Conservation (phyloP, 116 monocot genomes). For the Cymodocea nodosa region DNA sequence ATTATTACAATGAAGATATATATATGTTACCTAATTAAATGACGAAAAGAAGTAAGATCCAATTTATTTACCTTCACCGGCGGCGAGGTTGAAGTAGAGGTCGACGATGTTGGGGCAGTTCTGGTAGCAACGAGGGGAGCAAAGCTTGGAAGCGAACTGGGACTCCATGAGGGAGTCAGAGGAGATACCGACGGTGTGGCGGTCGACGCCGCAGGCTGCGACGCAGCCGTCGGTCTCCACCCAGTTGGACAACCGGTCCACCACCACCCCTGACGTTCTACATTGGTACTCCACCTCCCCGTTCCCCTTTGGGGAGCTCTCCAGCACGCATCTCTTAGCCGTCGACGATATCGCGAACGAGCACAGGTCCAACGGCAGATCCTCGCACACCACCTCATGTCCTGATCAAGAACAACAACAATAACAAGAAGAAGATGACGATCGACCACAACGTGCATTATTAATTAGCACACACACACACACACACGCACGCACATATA, state of each 20-base stretch:
- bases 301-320: conserved; percentile 25
- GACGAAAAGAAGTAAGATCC: too few species aligned
- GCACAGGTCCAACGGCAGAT: conserved; percentile 46
- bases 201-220: conserved; percentile 42
- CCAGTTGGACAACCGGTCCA: conserved; percentile 29
- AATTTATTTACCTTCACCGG: conserved; percentile 74
- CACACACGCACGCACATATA: too few species aligned
- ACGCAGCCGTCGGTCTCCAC: conserved; percentile 77
- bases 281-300: conserved; percentile 46
- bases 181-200: conserved; percentile 52
- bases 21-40: too few species aligned
- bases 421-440: neutral
- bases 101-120: conserved; percentile 66
- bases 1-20: too few species aligned
- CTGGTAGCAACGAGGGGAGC: conserved; percentile 43
- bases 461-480: too few species aligned
- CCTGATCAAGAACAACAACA: too few species aligned
- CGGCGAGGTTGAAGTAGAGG: conserved; percentile 66
- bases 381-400: conserved; percentile 56
- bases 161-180: conserved; percentile 54
- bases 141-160: conserved; percentile 35
- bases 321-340: conserved; percentile 58
- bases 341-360: conserved; percentile 51
- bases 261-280: conserved; percentile 59
- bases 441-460: too few species aligned